Base-by-base conservation (phyloP, 2,329 filamentous ascomycete species). In the Helotiales sp. region DNA sequence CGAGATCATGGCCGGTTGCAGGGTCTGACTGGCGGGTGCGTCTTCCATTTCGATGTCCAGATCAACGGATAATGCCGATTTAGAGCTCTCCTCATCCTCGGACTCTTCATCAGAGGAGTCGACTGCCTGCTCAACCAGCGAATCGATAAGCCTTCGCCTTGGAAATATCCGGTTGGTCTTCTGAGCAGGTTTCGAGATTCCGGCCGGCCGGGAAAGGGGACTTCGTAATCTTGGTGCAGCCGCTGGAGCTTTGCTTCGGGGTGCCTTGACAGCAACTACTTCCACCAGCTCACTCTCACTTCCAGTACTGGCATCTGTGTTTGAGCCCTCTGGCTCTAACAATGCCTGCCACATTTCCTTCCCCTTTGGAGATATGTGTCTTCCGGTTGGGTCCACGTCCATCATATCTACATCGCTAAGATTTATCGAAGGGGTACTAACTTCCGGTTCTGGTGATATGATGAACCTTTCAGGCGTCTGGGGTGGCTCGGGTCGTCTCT, bases 141-240 rank as follows among this genome's bases (percentile, higher is more conserved):
- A 73, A 58, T 78, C 77, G 55, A 78, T 78, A 24, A 78, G 61
- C 63, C 77, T 70, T 47, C 72, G 71, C 6, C 76, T 71, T 22
- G 72, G 72, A 24, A 69, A 17, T 10, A 47, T 66, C 34, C 47
- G 61, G 55, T 65, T 61, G 26, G 17, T 65, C 34, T 61, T 70
- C 58, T 68, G 68, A 4, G 66, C 15, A 1, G 52, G 45, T 60
- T 75, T 76, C 6, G 54, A 61, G 6, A 73, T 20, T 37, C 67
- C 68, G 37, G 66, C 63, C 43, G 70, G 64, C 24, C 67, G 59
- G 10, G 58, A 69, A 7, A 70, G 43, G 3, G 30, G 49, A 30
- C 32, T 63, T 54, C 49, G 60, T n/a, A 63, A 20, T 34, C n/a
- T 37, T 3, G 47, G 30, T 30, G 32, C 49, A 37, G 32, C 20